Percentiles rank a stretch among this genome's conserved stretches.
Conservation (phyloP, 306 rosid genomes). For the Carpinus viminea region DNA sequence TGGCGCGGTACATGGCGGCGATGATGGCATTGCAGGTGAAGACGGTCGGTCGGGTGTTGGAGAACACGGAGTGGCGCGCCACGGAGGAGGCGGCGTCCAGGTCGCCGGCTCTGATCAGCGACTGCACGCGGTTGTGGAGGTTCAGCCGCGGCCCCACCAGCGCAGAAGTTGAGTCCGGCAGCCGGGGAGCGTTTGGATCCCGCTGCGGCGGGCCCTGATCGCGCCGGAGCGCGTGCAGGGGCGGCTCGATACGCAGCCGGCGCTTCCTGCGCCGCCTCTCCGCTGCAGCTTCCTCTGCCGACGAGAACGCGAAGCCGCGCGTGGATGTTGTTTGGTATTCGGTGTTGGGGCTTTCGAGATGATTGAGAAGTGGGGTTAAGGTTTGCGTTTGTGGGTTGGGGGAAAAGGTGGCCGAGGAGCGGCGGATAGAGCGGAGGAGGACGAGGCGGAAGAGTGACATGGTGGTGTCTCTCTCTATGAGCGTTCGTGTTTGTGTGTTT, state of each 20-base stretch:
- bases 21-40: slow-evolving; percentile 96
- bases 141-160: slow-evolving; percentile 78
- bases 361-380: slow-evolving; percentile 22
- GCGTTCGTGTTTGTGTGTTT: background rate
- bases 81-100: slow-evolving; percentile 80
- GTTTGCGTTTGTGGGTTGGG: slow-evolving; percentile 8
- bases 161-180: slow-evolving; percentile 83
- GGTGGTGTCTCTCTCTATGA: background rate
- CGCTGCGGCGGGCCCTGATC: slow-evolving; percentile 52
- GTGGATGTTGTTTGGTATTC: background rate
- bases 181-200: slow-evolving; percentile 87
- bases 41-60: slow-evolving; percentile 91
- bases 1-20: slow-evolving; percentile 87
- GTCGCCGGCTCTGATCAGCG: slow-evolving; percentile 87
- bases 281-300: slow-evolving; percentile 95
- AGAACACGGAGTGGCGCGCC: slow-evolving; percentile 83
- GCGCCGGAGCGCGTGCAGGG: slow-evolving; percentile 78
- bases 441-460: slow-evolving; percentile 66
- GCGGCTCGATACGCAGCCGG: slow-evolving; percentile 90
- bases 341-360: background rate
- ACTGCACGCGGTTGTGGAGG: slow-evolving; percentile 93
- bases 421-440: slow-evolving; percentile 62
- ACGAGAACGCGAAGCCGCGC: slow-evolving; percentile 68
- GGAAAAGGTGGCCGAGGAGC: slow-evolving; percentile 19
- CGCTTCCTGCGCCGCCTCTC: slow-evolving; percentile 93